Evolutionary conservation across 345 rosid genomes (phyloP), one percentile per base, ranked within the genome.

Genomic region (Hirschfeldia incana): DNA sequence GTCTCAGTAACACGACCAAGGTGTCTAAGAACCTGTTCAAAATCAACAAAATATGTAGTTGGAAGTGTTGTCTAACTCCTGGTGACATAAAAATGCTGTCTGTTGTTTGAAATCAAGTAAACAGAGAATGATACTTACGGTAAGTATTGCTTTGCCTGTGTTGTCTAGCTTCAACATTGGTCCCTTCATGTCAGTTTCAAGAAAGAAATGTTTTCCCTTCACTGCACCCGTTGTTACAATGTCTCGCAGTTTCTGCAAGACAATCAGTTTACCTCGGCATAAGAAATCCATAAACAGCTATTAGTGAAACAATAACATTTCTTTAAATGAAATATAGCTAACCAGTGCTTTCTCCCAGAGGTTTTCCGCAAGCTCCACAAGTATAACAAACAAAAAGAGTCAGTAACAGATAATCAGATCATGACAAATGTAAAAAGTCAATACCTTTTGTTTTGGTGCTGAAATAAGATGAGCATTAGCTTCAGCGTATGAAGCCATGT

Each of bases 281-380:
- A 64, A 33, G 46, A 8, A 37, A 33, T 33, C 12, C 3, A 64
- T 64, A 8, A 39, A 15, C 3, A 27, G 33, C 28, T 26, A 4
- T 46, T 46, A 4, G n/a, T 21, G 62, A 58, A 58, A 26, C 64
- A 59, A 59, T 30, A 13, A n/a, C 67, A 63, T 32, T 11, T 6
- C 33, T 60, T 27, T 1, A 60, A 1, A 21, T 0, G 53, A 17
- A 8, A 68, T 82, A 64, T 81, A 66, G 82, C 91, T 85, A 80
- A 90, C 97, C 89, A 94, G 77, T 55, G 98, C 98, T 81, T 84
- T 92, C 84, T 94, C 98, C 98, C 93, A 92, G 9, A 83, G 83
- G 72, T 86, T 89, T 77, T 92, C 98, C n/a, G 91, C 90, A 70
- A 94, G 85, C 97, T 92, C 75, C 80, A 75, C 32, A 62, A 74